phyloP scores from a whole-genome alignment of 441 rosid genomes.

The Croton laevigatus region DNA sequence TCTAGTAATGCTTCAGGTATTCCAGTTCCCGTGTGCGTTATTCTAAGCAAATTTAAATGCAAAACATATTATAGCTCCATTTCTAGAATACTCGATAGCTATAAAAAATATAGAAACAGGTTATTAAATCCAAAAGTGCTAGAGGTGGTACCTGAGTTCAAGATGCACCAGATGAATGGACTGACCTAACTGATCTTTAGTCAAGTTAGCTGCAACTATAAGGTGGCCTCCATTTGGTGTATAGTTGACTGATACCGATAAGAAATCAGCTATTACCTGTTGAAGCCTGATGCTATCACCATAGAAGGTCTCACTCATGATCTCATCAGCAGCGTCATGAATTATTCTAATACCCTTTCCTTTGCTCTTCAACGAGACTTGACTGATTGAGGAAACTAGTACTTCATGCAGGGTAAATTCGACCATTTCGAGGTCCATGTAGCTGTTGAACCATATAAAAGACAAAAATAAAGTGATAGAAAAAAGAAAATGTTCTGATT shows the following conservation, averaged over 20 bases:
- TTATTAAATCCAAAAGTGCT: background rate
- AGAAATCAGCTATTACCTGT: constrained; percentile 75
- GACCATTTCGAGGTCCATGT: constrained; percentile 77
- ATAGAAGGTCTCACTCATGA: constrained; percentile 55
- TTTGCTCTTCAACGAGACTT: constrained; percentile 65
- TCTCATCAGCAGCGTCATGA: constrained; percentile 56
- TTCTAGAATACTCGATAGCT: background rate
- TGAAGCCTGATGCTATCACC: constrained; percentile 88
- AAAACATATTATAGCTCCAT: background rate
- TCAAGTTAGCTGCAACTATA: constrained; percentile 47
- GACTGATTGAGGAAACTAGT: constrained; percentile 62
- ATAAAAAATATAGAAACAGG: background rate
- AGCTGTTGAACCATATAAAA: constrained; percentile 34
- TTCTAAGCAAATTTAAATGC: constrained; percentile 40
- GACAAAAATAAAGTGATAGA: background rate
- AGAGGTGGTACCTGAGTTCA: constrained; percentile 63
- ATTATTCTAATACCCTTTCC: constrained; percentile 52
- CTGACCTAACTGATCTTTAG: constrained; percentile 69
- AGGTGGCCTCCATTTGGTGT: constrained; percentile 64
- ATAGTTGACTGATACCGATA: constrained; percentile 49
- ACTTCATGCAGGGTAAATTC: constrained; percentile 66
- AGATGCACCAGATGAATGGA: constrained; percentile 75
- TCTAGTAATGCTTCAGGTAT: constrained; percentile 68
- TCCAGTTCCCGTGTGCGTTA: constrained; percentile 68
- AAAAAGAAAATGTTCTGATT: background rate